A percentile compares a stretch with the other conserved stretches of the same genome.
Evolutionary conservation across 2,329 filamentous ascomycete species (phyloP).

Genomic region (Hymenoscyphus linearis): DNA sequence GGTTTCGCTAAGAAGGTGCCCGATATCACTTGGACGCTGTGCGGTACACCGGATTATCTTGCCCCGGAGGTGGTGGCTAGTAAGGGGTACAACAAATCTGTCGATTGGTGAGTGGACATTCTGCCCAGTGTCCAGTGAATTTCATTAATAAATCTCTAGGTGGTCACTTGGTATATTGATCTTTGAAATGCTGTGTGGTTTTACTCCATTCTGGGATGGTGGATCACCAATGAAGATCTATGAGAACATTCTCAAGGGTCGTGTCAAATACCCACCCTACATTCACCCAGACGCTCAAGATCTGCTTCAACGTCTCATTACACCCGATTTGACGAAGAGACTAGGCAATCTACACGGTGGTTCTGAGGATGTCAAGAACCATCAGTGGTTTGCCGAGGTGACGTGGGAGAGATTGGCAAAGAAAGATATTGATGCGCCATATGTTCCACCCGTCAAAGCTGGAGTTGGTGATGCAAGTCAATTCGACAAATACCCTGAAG

Average conservation of each 20-base stretch:
- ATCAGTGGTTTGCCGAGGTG: constrained; percentile 95
- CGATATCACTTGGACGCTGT: constrained; percentile 98
- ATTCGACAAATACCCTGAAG: constrained; percentile 97
- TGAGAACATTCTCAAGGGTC: constrained; percentile 94
- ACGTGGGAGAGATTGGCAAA: constrained; percentile 92
- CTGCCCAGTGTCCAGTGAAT: constrained; percentile 10
- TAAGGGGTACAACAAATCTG: constrained; percentile 99
- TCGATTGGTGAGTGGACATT: constrained; percentile 74
- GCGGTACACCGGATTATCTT: constrained; percentile 94
- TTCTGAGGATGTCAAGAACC: constrained; percentile 86
- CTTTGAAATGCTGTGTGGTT: constrained; percentile 99
- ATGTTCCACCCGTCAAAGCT: constrained; percentile 91
- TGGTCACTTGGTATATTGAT: constrained; percentile 98
- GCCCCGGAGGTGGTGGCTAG: constrained; percentile 98
- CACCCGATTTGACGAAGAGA: constrained; percentile 88
- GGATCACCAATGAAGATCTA: constrained; percentile 99
- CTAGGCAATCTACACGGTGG: constrained; percentile 91
- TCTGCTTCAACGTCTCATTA: constrained; percentile 87
- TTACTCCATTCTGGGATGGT: constrained; percentile 98
- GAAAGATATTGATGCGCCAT: constrained; percentile 97
- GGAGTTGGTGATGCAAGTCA: constrained; percentile 93
- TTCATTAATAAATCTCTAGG: constrained; percentile 45
- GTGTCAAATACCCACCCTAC: constrained; percentile 94
- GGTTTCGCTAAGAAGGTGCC: constrained; percentile 97
- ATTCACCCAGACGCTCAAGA: constrained; percentile 93